Conservation (phyloP, 2,329 filamentous ascomycete genomes). For the Arthrobotrys megalospora region DNA sequence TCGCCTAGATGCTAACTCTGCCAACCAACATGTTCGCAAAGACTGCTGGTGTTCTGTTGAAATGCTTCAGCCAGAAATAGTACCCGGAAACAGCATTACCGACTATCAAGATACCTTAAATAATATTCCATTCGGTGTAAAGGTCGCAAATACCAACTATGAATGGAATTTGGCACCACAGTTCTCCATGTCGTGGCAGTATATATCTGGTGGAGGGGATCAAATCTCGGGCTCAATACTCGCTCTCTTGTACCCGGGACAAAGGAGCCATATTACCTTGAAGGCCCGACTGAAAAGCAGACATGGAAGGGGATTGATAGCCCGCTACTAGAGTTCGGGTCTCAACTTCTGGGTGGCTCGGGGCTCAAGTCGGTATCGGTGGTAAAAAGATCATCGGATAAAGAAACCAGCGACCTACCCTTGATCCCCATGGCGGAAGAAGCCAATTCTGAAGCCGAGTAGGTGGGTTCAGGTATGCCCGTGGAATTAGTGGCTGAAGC, state of each 20-base stretch:
- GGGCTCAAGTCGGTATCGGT: no score
- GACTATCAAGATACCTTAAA: conserved; percentile 1
- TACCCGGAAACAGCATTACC: not conserved
- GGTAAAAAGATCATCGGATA: no score
- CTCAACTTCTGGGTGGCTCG: not conserved
- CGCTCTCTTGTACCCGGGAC: not conserved
- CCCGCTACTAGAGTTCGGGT: not conserved
- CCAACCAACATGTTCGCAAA: not conserved
- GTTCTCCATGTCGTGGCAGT: not conserved
- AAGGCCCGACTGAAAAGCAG: not conserved
- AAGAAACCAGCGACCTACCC: no score
- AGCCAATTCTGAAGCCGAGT: no score
- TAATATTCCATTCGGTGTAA: not conserved
- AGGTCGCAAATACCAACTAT: not conserved
- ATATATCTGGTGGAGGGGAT: not conserved
- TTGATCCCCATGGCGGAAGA: no score
- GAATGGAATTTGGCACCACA: not conserved
- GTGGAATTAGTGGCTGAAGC: no score
- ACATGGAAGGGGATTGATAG: not conserved
- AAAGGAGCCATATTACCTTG: conserved; percentile 10
- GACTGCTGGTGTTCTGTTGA: not conserved
- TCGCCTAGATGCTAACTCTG: no score
- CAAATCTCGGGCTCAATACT: no score
- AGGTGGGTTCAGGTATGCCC: no score
- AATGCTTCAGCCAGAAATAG: not conserved